phyloP scores from a whole-genome alignment of 2,329 filamentous ascomycete species.

The Helicocarpus griseus region DNA sequence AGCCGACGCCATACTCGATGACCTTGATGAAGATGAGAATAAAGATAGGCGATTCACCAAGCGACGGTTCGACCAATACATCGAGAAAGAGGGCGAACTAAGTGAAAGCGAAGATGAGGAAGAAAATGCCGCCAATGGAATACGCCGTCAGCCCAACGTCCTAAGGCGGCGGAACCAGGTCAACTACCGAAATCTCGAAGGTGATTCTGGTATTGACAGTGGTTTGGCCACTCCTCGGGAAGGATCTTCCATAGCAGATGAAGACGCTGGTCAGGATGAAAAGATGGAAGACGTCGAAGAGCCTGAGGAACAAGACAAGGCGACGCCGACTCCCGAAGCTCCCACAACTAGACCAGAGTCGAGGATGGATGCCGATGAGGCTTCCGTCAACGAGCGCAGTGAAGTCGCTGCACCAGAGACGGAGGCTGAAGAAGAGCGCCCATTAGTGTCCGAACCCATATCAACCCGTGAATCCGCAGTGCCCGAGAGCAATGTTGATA shows the following conservation, averaged over 20 bases:
- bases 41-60: slow-evolving; percentile 75
- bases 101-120: slow-evolving; percentile 89
- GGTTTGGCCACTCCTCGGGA: slow-evolving; percentile 38
- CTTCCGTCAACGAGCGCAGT: slow-evolving; percentile 23
- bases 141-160: slow-evolving; percentile 46
- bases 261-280: slow-evolving; percentile 32
- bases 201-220: slow-evolving; percentile 46
- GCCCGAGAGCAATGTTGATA: slow-evolving; percentile 19
- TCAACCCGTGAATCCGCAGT: slow-evolving; percentile 21
- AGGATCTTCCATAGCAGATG: slow-evolving; percentile 35
- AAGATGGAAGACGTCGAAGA: slow-evolving; percentile 34
- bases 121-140: slow-evolving; percentile 57
- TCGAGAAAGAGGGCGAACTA: slow-evolving; percentile 68
- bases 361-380: slow-evolving; percentile 21
- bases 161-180: slow-evolving; percentile 49
- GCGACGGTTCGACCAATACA: slow-evolving; percentile 69
- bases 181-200: slow-evolving; percentile 50
- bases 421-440: slow-evolving; percentile 21
- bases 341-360: slow-evolving; percentile 15
- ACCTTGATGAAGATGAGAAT: slow-evolving; percentile 75
- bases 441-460: slow-evolving; percentile 20
- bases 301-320: slow-evolving; percentile 23
- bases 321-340: slow-evolving; percentile 22
- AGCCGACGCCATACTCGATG: slow-evolving; percentile 54
- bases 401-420: slow-evolving; percentile 18